Evolutionary conservation across 257 asterid genomes (phyloP).

Genomic region (Lycium barbarum): DNA sequence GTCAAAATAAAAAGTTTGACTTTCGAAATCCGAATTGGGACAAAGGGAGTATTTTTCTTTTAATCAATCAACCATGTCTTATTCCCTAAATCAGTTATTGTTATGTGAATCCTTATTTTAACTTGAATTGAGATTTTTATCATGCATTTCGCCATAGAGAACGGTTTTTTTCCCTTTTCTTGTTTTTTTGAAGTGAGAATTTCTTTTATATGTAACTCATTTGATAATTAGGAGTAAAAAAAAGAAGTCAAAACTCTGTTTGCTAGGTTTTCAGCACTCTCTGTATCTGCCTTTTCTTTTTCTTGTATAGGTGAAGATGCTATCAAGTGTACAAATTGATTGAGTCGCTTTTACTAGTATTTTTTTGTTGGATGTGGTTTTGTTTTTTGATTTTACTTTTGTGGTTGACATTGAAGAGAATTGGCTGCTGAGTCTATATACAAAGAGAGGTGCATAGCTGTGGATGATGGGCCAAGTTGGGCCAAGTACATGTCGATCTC

Average conservation of each 20-base stretch:
- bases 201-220: background rate
- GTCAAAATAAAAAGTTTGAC: no score
- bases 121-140: slow-evolving; percentile 3
- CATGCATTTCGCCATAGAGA: background rate
- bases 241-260: background rate
- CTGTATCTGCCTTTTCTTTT: background rate
- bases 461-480: slow-evolving; percentile 91
- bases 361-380: slow-evolving; percentile 14
- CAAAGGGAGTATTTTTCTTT: background rate
- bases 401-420: slow-evolving; percentile 66
- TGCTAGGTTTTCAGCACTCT: background rate
- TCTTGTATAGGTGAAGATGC: slow-evolving; percentile 4
- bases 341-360: background rate
- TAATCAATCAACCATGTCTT: background rate
- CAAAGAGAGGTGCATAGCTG: slow-evolving; percentile 88
- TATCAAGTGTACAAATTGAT: background rate
- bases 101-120: background rate
- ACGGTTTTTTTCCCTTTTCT: background rate
- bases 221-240: background rate
- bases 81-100: background rate
- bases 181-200: background rate
- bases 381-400: slow-evolving; percentile 41
- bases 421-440: slow-evolving; percentile 89
- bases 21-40: no score
- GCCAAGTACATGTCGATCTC: slow-evolving; percentile 91